A percentile compares a stretch with the other conserved stretches of the same genome.
phyloP scores from a whole-genome alignment of 371 early-diverging fungal species.

The Syncephalastrum sp. region DNA sequence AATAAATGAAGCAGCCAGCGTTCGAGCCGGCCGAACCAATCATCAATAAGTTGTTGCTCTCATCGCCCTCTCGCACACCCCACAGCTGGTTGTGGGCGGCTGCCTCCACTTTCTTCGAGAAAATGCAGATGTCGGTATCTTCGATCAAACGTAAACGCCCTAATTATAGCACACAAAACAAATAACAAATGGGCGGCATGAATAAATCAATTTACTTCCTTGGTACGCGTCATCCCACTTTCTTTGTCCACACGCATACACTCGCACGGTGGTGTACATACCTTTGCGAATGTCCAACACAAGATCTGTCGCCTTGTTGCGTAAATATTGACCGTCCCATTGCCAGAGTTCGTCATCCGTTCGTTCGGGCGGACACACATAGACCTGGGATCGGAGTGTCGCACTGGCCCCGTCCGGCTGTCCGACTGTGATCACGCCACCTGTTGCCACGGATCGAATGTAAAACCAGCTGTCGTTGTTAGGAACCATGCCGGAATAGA shows the following conservation, averaged over 20 bases:
- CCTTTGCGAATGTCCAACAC: constrained; percentile 54
- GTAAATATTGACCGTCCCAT: constrained; percentile 41
- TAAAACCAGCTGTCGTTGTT: constrained; percentile 33
- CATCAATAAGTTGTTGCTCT: constrained; percentile 4
- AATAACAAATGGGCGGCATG: too few relatives aligned
- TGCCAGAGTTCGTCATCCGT: constrained; percentile 41
- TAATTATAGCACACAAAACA: constrained; percentile 6
- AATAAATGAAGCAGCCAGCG: constrained; percentile 36
- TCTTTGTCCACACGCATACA: too few relatives aligned
- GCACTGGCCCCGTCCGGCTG: constrained; percentile 12
- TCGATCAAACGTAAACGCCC: constrained; percentile 47
- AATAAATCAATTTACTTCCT: too few relatives aligned
- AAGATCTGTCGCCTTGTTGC: constrained; percentile 39
- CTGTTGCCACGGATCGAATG: constrained; percentile 35
- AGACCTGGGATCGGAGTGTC: constrained; percentile 37
- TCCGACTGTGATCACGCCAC: constrained; percentile 29
- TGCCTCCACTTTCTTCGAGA: constrained; percentile 29
- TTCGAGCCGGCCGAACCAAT: constrained; percentile 21
- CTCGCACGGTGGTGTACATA: constrained; percentile 6
- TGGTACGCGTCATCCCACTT: too few relatives aligned
- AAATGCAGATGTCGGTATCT: constrained; percentile 52
- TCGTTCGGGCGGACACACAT: constrained; percentile 26
- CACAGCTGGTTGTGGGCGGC: constrained; percentile 45
- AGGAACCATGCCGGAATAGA: not conserved
- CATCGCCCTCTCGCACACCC: constrained; percentile 28